Evolutionary conservation across 2,329 filamentous ascomycete species (phyloP), one percentile per base, ranked within the genome.

Genomic region (Epicoccum sorghinum): DNA sequence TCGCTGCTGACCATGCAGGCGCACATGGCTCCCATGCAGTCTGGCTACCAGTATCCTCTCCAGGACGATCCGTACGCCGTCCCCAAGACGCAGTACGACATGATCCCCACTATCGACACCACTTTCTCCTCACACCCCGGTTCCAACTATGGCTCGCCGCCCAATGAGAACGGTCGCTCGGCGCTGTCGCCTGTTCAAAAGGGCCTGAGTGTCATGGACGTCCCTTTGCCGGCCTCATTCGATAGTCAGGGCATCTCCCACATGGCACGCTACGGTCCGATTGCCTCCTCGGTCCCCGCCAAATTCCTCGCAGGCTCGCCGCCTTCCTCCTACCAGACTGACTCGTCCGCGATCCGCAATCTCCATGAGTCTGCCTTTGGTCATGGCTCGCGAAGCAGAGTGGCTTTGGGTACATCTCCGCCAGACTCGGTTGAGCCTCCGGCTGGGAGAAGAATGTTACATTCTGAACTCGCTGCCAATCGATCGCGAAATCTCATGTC

Each of bases 231-330:
- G 1, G 91, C 93, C 7, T 98, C 93, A 0, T 97, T 98, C 73
- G 95, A 98, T 75, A 96, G 92, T 66, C 95, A 97, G 69, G 93
- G 93, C 44, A 90, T 97, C 47, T 97, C 93, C 9, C 90, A 93
- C 72, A 92, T 91, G 58, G 93, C 93, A 14, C 86, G 91, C 55
- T 92, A 93, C 72, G 95, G 90, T 0, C 91, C 93, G 0, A 92
- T 96, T 75, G 93, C 93, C 7, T 91, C 93, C 0, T 98, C 93
- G 0, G 90, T 98, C 9, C 95, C 95, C 8, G 90, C 91, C 46
- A 91, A 93, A 66, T 97, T 98, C 67, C 80, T 97, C 62, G 93
- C 96, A 47, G 92, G 89, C 7, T 92, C 92, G 4, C 89, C 91
- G 2, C 85, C 88, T 1, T 92, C 91, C 0, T 81, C 79, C 1